A percentile compares a stretch with the other conserved stretches of the same genome.
These are phyloP conservation scores for Narthecium ossifragum DNA, from an alignment of 106 monocot species.

Conservation along the genomic window DNA sequence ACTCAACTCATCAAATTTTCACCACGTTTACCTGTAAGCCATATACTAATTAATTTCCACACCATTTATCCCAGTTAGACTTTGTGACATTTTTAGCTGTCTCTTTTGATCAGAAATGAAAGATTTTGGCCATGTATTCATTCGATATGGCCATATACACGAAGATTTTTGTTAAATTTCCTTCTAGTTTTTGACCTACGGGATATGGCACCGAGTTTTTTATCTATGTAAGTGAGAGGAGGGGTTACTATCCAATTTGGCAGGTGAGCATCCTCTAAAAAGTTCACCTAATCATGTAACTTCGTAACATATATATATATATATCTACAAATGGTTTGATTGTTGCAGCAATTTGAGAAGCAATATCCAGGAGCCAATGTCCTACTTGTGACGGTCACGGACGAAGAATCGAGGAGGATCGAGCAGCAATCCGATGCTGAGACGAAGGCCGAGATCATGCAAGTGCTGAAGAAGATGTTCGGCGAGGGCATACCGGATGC, in stretches of 20 bases:
- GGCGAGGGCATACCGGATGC: constrained; percentile 51
- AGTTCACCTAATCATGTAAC: background rate
- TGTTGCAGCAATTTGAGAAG: constrained; percentile 55
- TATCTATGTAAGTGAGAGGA: constrained; percentile 52
- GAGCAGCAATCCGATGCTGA: constrained; percentile 51
- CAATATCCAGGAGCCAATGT: constrained; percentile 70
- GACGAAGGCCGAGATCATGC: constrained; percentile 66
- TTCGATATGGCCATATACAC: constrained; percentile 89
- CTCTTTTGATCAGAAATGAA: constrained; percentile 42
- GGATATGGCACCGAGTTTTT: constrained; percentile 68
- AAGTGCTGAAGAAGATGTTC: constrained; percentile 57
- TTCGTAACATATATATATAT: background rate
- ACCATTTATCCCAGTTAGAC: no score
- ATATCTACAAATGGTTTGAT: no score
- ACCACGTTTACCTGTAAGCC: constrained; percentile 61
- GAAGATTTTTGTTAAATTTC: constrained; percentile 83
- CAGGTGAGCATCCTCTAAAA: constrained; percentile 21
- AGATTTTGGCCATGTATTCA: constrained; percentile 44
- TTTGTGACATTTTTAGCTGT: no score
- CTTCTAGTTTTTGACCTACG: constrained; percentile 58
- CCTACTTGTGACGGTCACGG: constrained; percentile 70
- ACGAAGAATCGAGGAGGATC: constrained; percentile 77
- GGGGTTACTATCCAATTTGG: constrained; percentile 67
- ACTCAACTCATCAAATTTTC: constrained; percentile 53
- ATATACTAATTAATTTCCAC: background rate